Conservation (phyloP, 176 grass and related monocot species). For the Ampelocalamus luodianensis region DNA sequence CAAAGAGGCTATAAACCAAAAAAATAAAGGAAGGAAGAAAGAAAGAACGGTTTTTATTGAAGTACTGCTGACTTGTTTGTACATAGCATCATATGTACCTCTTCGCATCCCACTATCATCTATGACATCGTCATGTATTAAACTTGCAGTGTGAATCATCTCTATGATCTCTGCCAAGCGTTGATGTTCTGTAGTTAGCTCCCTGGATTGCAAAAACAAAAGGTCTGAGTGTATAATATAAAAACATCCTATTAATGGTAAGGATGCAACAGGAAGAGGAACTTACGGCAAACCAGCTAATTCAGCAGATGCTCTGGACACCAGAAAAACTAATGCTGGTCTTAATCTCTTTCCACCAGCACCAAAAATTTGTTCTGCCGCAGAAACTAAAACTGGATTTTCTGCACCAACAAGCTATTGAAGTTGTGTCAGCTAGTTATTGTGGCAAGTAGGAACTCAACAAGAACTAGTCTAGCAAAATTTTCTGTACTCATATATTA, state of each 20-base stretch:
- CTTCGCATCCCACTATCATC: slow-evolving; percentile 94
- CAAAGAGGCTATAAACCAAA: slow-evolving; percentile 20
- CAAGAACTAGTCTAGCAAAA: slow-evolving; percentile 1
- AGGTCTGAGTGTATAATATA: slow-evolving; percentile 19
- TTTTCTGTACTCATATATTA: background rate
- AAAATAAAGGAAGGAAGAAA: background rate
- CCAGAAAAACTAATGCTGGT: slow-evolving; percentile 95
- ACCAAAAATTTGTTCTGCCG: slow-evolving; percentile 92
- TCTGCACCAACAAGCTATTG: slow-evolving; percentile 90
- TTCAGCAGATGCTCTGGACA: slow-evolving; percentile 88
- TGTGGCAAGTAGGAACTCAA: slow-evolving; percentile 7
- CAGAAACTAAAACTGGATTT: slow-evolving; percentile 91
- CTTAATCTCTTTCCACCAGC: slow-evolving; percentile 95
- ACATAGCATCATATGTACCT: slow-evolving; percentile 53
- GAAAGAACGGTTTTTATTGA: background rate
- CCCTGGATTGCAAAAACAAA: slow-evolving; percentile 54
- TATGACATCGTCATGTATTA: slow-evolving; percentile 98
- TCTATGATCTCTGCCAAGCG: slow-evolving; percentile 95
- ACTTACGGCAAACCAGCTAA: slow-evolving; percentile 76
- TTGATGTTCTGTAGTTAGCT: slow-evolving; percentile 79
- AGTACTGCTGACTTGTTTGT: background rate
- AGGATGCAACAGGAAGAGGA: slow-evolving; percentile 9
- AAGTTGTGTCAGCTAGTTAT: slow-evolving; percentile 44
- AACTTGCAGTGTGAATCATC: slow-evolving; percentile 99
- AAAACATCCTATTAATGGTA: background rate